These are phyloP conservation scores for Dothistroma pini DNA, from an alignment of 2,329 filamentous ascomycete genomes.

Conservation along the genomic window DNA sequence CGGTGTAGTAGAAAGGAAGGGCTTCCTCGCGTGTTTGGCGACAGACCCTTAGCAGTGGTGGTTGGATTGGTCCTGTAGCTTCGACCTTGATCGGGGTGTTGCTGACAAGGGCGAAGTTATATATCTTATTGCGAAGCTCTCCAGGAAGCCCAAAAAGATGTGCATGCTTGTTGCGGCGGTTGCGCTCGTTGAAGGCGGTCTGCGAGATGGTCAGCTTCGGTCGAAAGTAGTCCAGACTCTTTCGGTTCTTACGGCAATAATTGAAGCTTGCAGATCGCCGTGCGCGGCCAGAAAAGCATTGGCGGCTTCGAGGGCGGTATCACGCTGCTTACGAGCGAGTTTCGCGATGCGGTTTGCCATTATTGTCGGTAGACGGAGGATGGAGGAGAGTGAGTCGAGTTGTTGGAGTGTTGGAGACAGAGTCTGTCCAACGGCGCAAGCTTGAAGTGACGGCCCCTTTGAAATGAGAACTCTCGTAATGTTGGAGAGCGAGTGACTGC, in stretches of 20 bases:
- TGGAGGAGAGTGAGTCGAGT: not conserved
- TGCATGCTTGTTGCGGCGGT: not conserved
- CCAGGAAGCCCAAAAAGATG: not conserved
- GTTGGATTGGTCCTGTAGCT: not conserved
- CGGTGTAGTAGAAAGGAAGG: slow-evolving; percentile 4
- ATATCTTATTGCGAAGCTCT: not conserved
- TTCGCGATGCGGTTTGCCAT: not conserved
- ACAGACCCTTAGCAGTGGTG: not conserved
- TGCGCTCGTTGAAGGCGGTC: not conserved
- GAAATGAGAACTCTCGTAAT: too few relatives aligned
- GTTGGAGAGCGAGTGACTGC: too few relatives aligned
- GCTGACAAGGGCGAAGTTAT: not conserved
- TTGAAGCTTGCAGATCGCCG: not conserved
- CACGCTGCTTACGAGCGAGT: not conserved
- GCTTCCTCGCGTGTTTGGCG: slow-evolving; percentile 5
- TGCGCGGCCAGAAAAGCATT: not conserved
- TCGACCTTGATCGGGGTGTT: not conserved
- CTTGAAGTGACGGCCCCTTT: too few relatives aligned
- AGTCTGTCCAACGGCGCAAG: too few relatives aligned
- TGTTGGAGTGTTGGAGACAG: too few relatives aligned
- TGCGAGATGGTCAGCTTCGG: not conserved
- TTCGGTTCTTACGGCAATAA: not conserved
- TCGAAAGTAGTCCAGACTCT: not conserved
- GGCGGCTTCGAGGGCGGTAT: not conserved
- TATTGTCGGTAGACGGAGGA: not conserved